These are phyloP conservation scores for Aspergillus latus DNA, from an alignment of 2,329 filamentous ascomycete genomes.

Conservation along the genomic window DNA sequence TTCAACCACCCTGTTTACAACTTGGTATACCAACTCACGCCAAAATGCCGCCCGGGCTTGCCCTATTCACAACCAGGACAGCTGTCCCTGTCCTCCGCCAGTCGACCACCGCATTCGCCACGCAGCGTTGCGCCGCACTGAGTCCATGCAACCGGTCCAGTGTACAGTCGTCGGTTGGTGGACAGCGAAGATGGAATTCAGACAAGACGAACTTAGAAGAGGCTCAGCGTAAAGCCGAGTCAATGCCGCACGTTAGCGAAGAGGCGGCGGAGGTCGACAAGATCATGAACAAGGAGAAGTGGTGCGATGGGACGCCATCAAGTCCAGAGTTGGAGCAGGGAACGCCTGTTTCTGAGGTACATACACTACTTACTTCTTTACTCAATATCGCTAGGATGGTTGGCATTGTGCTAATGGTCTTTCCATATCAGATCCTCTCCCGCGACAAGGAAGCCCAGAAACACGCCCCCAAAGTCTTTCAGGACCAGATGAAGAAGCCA, in stretches of 20 bases:
- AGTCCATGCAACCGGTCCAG: constrained; percentile 20
- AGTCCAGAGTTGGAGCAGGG: constrained; percentile 64
- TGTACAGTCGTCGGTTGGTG: constrained; percentile 19
- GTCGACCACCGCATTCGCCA: constrained; percentile 24
- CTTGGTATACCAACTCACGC: constrained; percentile 11
- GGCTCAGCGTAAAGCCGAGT: constrained; percentile 49
- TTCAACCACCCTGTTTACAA: background rate
- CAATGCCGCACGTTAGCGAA: constrained; percentile 61
- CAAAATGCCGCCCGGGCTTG: constrained; percentile 58
- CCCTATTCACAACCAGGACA: constrained; percentile 44
- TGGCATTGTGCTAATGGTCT: background rate
- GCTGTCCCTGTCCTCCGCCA: constrained; percentile 35
- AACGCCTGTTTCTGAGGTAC: constrained; percentile 65
- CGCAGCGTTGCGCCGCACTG: constrained; percentile 25
- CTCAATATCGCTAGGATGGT: background rate
- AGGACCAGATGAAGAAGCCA: constrained; percentile 49
- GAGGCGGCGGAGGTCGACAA: constrained; percentile 62
- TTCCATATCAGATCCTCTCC: constrained; percentile 55
- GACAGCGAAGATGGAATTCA: constrained; percentile 38
- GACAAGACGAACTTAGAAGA: constrained; percentile 29
- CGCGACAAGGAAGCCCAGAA: constrained; percentile 62
- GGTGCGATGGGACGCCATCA: constrained; percentile 43
- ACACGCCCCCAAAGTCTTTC: constrained; percentile 66
- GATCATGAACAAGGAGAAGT: constrained; percentile 50
- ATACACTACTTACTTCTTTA: background rate